phyloP scores from a whole-genome alignment of 306 rosid genomes.

The Inga oerstediana region DNA sequence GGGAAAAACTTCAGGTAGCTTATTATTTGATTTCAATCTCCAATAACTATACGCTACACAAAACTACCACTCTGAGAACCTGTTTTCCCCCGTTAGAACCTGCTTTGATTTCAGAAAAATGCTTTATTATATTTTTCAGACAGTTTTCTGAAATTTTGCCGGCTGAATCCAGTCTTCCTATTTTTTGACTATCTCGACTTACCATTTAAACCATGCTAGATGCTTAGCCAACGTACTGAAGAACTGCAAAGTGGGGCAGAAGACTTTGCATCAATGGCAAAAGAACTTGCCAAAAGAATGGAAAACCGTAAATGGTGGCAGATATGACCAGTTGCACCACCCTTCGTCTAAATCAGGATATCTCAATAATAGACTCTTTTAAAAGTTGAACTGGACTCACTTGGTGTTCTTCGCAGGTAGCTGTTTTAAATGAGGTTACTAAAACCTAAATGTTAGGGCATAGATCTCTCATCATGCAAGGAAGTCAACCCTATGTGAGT shows the following conservation, averaged over 20 bases:
- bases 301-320: conserved; percentile 98
- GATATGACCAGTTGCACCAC: conserved; percentile 43
- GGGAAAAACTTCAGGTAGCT: conserved; percentile 79
- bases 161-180: not conserved
- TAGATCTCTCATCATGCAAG: not conserved
- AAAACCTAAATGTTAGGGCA: not conserved
- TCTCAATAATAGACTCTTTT: not conserved
- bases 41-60: not conserved
- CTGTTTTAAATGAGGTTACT: not conserved
- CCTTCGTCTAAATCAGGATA: not conserved
- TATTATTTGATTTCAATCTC: conserved; percentile 30
- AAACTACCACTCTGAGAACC: not conserved
- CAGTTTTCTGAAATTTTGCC: not conserved
- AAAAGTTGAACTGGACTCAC: conserved; percentile 21
- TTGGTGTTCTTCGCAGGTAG: conserved; percentile 22
- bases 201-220: conserved; percentile 43
- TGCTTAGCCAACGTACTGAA: conserved; percentile 61
- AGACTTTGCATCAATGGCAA: conserved; percentile 83
- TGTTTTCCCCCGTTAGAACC: not conserved
- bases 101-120: not conserved
- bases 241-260: conserved; percentile 76
- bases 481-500: not conserved
- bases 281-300: conserved; percentile 74
- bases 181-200: conserved; percentile 25
- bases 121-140: not conserved